Percentiles rank a stretch among this genome's conserved stretches.
Conservation (phyloP, 2,329 filamentous ascomycete species). For the Dactylellina drechsleri region DNA sequence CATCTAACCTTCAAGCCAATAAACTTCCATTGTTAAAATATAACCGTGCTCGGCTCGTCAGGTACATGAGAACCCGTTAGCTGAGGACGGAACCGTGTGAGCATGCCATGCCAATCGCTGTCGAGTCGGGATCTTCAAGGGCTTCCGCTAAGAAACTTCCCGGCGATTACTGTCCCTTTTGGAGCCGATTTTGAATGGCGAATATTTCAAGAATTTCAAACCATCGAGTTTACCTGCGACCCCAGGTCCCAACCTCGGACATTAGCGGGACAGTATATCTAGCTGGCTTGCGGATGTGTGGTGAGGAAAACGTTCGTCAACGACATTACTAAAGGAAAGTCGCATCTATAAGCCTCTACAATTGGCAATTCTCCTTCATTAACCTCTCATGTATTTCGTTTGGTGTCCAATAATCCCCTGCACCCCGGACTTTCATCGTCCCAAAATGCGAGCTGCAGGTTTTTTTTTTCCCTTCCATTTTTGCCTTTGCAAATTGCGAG, state of each 20-base stretch:
- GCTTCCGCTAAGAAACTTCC: conserved; percentile 11
- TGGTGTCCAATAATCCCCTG: conserved; percentile 40
- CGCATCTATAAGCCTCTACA: too few species aligned
- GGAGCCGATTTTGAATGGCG: neutral
- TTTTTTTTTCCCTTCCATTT: conserved; percentile 19
- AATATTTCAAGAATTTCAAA: too few species aligned
- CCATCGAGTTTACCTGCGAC: neutral
- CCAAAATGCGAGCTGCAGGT: conserved; percentile 34
- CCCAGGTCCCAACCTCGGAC: conserved; percentile 29
- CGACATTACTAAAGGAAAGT: too few species aligned
- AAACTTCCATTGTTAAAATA: conserved; percentile 23
- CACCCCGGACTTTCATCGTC: conserved; percentile 32
- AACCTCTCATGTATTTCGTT: conserved; percentile 20
- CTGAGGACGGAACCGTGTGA: too few species aligned
- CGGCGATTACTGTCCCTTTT: conserved; percentile 44
- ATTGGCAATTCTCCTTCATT: too few species aligned
- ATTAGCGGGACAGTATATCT: conserved; percentile 11
- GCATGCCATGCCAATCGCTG: conserved; percentile 25
- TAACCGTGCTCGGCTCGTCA: neutral
- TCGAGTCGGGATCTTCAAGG: conserved; percentile 23
- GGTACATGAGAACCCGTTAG: too few species aligned
- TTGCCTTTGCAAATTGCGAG: conserved; percentile 32
- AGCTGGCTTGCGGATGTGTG: too few species aligned
- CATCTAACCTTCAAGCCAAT: neutral
- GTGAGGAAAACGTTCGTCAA: neutral